Conservation (phyloP, 768 basidiomycete species). For the Lentinula edodes region DNA sequence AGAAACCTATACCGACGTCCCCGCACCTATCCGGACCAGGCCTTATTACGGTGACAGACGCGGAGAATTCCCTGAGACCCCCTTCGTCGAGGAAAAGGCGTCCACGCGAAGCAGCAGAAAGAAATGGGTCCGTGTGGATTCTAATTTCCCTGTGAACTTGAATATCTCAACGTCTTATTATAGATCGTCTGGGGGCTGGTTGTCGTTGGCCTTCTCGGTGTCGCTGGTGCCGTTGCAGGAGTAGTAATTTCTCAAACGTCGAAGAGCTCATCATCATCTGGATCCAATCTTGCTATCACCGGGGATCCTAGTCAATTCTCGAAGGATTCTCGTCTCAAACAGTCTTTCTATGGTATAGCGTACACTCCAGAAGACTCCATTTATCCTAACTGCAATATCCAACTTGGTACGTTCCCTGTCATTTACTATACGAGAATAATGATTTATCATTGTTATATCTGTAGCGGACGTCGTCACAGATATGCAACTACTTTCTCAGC, state of each 20-base stretch:
- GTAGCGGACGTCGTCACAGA: constrained; percentile 3
- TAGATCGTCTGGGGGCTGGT: constrained; percentile 42
- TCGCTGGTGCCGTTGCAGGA: constrained; percentile 45
- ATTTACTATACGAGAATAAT: constrained; percentile 62
- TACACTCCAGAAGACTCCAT: constrained; percentile 79
- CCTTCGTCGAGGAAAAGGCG: background rate
- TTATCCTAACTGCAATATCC: constrained; percentile 62
- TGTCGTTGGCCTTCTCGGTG: constrained; percentile 25
- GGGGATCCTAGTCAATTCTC: constrained; percentile 76
- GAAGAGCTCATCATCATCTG: background rate
- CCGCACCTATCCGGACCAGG: background rate
- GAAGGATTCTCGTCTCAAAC: constrained; percentile 61
- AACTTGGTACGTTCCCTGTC: constrained; percentile 35
- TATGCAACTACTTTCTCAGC: constrained; percentile 70
- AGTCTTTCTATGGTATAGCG: constrained; percentile 78
- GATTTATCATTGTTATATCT: background rate
- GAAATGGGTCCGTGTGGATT: background rate
- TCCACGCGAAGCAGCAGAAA: background rate
- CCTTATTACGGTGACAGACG: constrained; percentile 1
- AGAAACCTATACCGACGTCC: background rate
- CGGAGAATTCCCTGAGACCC: background rate
- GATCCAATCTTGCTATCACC: constrained; percentile 11
- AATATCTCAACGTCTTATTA: background rate
- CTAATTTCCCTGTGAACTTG: background rate
- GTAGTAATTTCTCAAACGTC: constrained; percentile 43